Conservation (phyloP, 1,284 basidiomycete species). For the Pterulicium gracile region DNA sequence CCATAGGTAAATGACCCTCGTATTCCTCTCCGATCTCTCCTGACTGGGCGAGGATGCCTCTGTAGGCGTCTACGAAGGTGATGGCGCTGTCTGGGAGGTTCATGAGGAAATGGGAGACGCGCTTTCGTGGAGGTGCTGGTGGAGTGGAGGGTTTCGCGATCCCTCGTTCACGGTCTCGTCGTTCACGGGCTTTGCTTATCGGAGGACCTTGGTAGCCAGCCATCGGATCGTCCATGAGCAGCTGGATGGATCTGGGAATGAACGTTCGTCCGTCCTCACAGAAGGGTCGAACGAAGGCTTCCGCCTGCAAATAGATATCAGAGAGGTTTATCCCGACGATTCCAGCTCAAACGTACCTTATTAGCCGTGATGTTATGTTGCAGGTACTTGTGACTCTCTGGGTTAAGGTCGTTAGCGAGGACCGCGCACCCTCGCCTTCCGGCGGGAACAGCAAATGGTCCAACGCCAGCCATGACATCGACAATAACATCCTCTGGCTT, state of each 20-base stretch:
- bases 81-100: conserved; percentile 93
- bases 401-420: conserved; percentile 92
- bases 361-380: conserved; percentile 66
- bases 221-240: conserved; percentile 57
- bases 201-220: conserved; percentile 38
- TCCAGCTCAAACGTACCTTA: conserved; percentile 35
- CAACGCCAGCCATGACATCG: conserved; percentile 96
- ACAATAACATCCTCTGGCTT: conserved; percentile 67
- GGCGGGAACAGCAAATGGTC: conserved; percentile 92
- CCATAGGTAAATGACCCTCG: conserved; percentile 70
- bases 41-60: conserved; percentile 46
- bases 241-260: conserved; percentile 49
- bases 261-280: conserved; percentile 83
- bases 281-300: conserved; percentile 51
- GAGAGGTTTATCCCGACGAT: conserved; percentile 4
- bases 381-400: conserved; percentile 75
- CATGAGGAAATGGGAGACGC: conserved; percentile 89
- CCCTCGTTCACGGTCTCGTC: conserved; percentile 16
- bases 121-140: conserved; percentile 27
- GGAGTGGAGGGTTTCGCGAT: conserved; percentile 9
- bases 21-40: conserved; percentile 22
- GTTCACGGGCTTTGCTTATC: conserved; percentile 32
- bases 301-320: conserved; percentile 38
- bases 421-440: conserved; percentile 86
- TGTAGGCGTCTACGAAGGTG: conserved; percentile 83